Percentiles rank a stretch among this genome's conserved stretches.
These are phyloP conservation scores for Leptodermis oblonga DNA, from an alignment of 257 asterid genomes.

Conservation along the genomic window DNA sequence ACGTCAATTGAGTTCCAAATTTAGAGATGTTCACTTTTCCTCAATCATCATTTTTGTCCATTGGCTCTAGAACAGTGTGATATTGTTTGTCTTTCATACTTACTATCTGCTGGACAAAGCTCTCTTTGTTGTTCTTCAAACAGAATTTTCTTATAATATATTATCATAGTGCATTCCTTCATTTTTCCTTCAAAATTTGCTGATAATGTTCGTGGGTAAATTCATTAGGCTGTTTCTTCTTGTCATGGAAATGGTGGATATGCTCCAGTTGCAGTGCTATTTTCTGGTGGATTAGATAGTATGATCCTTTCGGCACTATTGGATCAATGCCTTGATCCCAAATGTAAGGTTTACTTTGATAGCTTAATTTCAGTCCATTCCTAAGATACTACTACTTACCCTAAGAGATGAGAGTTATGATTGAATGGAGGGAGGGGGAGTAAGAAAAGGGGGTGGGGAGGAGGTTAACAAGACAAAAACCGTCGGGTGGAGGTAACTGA, in stretches of 20 bases:
- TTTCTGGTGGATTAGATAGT: slow-evolving; percentile 96
- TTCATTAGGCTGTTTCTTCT: slow-evolving; percentile 35
- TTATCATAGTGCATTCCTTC: background rate
- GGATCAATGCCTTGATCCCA: slow-evolving; percentile 69
- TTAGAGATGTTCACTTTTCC: too few relatives aligned
- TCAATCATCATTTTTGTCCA: too few relatives aligned
- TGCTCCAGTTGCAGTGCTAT: slow-evolving; percentile 85
- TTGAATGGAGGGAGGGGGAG: background rate
- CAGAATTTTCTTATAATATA: background rate
- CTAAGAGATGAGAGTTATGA: background rate
- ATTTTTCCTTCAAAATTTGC: background rate
- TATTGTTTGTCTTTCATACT: too few relatives aligned
- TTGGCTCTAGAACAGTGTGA: too few relatives aligned
- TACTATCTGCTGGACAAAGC: too few relatives aligned
- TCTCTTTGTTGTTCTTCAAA: too few relatives aligned
- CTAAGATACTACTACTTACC: background rate
- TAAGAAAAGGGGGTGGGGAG: background rate
- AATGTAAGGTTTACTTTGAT: slow-evolving; percentile 44
- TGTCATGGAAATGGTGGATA: slow-evolving; percentile 28
- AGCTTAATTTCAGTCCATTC: background rate
- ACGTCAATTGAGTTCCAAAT: too few relatives aligned
- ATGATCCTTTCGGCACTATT: slow-evolving; percentile 86
- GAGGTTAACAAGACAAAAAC: background rate
- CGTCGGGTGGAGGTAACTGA: background rate
- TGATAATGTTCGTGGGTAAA: background rate